Evolutionary conservation across 1,284 basidiomycete species (phyloP).

Genomic region (Coniferiporia sulphurascens): DNA sequence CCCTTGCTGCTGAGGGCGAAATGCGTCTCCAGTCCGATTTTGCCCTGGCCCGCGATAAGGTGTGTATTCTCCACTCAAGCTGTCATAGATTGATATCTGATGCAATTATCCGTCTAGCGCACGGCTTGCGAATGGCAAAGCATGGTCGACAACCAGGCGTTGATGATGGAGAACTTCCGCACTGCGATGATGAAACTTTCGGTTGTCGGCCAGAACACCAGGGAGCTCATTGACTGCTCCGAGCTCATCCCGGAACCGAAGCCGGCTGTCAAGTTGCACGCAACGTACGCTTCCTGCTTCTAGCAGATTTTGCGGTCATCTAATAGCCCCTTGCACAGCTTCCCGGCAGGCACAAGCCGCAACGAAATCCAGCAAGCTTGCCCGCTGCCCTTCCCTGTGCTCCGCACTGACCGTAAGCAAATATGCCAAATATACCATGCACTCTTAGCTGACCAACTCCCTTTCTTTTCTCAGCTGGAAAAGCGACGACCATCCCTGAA

Average conservation of each 20-base stretch:
- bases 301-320: background rate
- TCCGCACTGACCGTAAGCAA: constrained; percentile 12
- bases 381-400: constrained; percentile 14
- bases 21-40: constrained; percentile 24
- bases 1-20: constrained; percentile 17
- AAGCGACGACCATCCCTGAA: constrained; percentile 12
- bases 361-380: constrained; percentile 16
- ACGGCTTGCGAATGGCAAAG: constrained; percentile 23
- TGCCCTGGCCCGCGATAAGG: constrained; percentile 20
- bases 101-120: background rate
- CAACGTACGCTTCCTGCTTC: background rate
- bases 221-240: constrained; percentile 17
- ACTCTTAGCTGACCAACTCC: background rate
- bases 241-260: constrained; percentile 11
- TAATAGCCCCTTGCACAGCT: background rate
- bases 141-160: constrained; percentile 20
- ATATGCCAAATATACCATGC: background rate
- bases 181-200: constrained; percentile 30
- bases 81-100: background rate
- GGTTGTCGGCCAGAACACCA: constrained; percentile 28
- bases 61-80: background rate
- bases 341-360: constrained; percentile 14
- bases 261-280: background rate
- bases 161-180: constrained; percentile 27
- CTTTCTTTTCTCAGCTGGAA: constrained; percentile 6